Base-by-base conservation (phyloP, 2,329 filamentous ascomycete species). In the Fusarium praegraminearum region DNA sequence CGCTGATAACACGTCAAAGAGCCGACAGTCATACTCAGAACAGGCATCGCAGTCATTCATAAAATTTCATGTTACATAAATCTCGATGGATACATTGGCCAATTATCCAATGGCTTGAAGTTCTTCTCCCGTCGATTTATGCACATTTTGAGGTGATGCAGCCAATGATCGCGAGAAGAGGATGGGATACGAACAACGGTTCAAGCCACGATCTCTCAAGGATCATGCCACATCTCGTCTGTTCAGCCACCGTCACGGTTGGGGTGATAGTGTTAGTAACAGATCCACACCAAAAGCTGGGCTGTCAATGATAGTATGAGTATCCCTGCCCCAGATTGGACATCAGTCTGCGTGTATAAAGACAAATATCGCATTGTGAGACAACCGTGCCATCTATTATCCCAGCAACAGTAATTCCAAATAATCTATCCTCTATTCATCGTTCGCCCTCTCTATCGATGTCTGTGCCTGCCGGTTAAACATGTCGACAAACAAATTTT, bases 381-480 rank as follows among this genome's bases (percentile, higher is more conserved):
- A 9, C 18, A 15, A 3, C 12, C 5, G 10, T 3, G 2, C 16
- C 10, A 2, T n/a, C 9, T 45, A 4, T 28, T n/a, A 26, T 16
- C 7, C 6, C 7, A 15, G 11, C 11, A 28, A n/a, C 3, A 20
- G 13, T 6, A 7, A 20, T 20, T 20, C 12, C 11, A 30, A 20
- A 12, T 30, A 0, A 1, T 13, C 30, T 15, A 11, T 8, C 1
- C 0, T 20, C 28, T 10, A 8, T 4, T 30, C 16, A 15, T 10
- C 1, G 1, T 4, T 20, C 1, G 20, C 7, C 24, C 7, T 15
- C n/a, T 6, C 3, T n/a, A n/a, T n/a, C n/a, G n/a, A n/a, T n/a
- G n/a, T n/a, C 26, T 3, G 4, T 45, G 11, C 16, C 11, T 46
- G 11, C 4, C 7, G 7, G 5, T 46, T 45, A 26, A 20, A 3